Evolutionary conservation across 805 yeast genomes (phyloP), one percentile per base, ranked within the genome.

Genomic region (Yarrowia alimentaria): DNA sequence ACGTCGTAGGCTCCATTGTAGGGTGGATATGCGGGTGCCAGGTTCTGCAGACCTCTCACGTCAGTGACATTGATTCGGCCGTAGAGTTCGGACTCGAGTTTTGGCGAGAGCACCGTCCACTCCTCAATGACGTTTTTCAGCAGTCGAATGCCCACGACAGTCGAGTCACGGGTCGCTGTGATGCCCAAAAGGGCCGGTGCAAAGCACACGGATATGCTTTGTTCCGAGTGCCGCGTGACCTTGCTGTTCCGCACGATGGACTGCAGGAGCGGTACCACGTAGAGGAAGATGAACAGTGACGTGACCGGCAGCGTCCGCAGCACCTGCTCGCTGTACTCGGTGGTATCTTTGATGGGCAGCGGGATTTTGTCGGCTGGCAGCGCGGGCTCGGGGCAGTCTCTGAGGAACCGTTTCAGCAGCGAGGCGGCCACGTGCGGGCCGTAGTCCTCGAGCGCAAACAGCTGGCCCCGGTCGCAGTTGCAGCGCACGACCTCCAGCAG

Each of bases 161-260:
- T 56, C 37, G 71, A 65, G 55, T 79, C 80, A 32, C 72, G 70
- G 4, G 74, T 68, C 3, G 70, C 60, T 25, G 65, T 66, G 56
- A 76, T 77, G 34, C 82, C 82, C 52, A 82, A 74, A 24, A 84
- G 57, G 11, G 83, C 73, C 14, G 81, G 78, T 7, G 77, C 70
- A 33, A 82, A 59, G 19, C 77, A 67, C 56, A 71, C 74, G 35
- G 82, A 66, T 17, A 77, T 55, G 5, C 74, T 60, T 8, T 59
- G 48, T 11, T 72, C 54, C 16, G 82, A 55, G 67, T 72, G 17
- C 11, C 38, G 30, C 3, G 85, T 77, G 1, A 55, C 54, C 3
- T 63, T 61, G 1, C 58, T 22, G 34, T 69, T 64, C 3, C 60
- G 54, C n/a, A 77, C 60, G 10, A 79, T 66, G 11, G 68, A 64